A percentile compares a stretch with the other conserved stretches of the same genome.
These are phyloP conservation scores for Wickerhamiella occidentalis DNA, from an alignment of 805 yeast genomes.

Conservation along the genomic window DNA sequence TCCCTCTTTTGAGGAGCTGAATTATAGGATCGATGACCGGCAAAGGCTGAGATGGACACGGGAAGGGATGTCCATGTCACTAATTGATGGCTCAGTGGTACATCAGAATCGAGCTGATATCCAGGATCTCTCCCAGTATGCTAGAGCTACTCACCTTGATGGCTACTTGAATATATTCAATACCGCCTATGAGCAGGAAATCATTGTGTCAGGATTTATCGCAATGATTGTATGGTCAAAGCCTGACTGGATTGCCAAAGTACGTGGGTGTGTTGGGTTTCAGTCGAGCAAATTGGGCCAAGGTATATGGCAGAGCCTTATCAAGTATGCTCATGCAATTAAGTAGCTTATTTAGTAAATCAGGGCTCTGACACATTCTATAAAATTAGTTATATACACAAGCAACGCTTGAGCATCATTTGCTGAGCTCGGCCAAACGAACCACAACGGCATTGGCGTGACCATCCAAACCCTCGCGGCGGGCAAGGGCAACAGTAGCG, in stretches of 20 bases:
- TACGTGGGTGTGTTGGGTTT: background rate
- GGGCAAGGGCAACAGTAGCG: constrained; percentile 93
- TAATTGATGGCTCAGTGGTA: background rate
- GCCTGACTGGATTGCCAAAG: background rate
- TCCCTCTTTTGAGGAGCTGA: background rate
- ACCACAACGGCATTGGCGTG: constrained; percentile 95
- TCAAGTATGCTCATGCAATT: background rate
- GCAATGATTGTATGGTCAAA: constrained; percentile 5
- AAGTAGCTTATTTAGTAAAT: no score
- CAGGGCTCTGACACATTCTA: no score
- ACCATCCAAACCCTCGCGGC: constrained; percentile 92
- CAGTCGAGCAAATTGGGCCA: background rate
- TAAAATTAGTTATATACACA: background rate
- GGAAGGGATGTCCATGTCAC: background rate
- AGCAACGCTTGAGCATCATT: background rate
- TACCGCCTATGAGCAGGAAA: background rate
- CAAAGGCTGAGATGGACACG: constrained; percentile 7
- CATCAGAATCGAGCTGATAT: background rate
- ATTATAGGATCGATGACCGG: background rate
- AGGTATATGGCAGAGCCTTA: background rate
- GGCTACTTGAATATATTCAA: constrained; percentile 1
- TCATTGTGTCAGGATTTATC: constrained; percentile 1
- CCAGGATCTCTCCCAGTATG: background rate
- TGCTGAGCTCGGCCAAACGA: constrained; percentile 39
- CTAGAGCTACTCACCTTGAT: background rate